Evolutionary conservation across 164 flowering plant genomes (phyloP), one percentile per base, ranked within the genome.

Genomic region (Magnolia officinalis): DNA sequence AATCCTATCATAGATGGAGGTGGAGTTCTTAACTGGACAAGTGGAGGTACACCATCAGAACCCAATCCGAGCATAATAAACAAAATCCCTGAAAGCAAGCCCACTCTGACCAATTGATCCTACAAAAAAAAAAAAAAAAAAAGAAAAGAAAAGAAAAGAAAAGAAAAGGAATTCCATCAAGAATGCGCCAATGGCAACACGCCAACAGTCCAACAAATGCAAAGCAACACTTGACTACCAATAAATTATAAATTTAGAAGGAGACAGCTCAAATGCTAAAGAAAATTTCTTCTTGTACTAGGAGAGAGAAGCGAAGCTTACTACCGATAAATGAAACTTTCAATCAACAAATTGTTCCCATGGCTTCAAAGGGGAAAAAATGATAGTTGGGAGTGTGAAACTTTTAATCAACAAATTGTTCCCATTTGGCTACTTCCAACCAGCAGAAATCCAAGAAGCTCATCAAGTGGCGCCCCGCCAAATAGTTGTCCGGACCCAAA

Each of bases 41-140:
- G 86, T 24, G 93, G 78, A 68, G 94, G 94, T 24, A 76, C 92
- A 83, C 95, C 88, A 82, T 96, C 98, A 63, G 98, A 71, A 75
- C 97, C 90, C 67, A 96, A 84, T 58, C 94, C 98, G 84, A 89
- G 77, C 87, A 86, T 90, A 61, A 96, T 63, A 83, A 96, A 96
- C 51, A 96, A 80, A 72, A 96, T 77, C 20, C 93, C 92, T 70
- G 92, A 94, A 8, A 96, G 82, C 81, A 96, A 81, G 3, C 87
- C 79, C 65, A 92, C 97, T 86, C 99, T 89, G 80, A 91, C 97
- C 86, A 96, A 74, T 88, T 96, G 99, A 84, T 94, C 97, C 99
- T 96, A 80, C 80, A 88, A 83, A 50, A 71, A 73, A 68, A 83
- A 76, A 37, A n/a, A n/a, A n/a, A n/a, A n/a, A n/a, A n/a, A n/a